Base-by-base conservation (phyloP, 345 rosid species). In the Citrus mangshanensis region DNA sequence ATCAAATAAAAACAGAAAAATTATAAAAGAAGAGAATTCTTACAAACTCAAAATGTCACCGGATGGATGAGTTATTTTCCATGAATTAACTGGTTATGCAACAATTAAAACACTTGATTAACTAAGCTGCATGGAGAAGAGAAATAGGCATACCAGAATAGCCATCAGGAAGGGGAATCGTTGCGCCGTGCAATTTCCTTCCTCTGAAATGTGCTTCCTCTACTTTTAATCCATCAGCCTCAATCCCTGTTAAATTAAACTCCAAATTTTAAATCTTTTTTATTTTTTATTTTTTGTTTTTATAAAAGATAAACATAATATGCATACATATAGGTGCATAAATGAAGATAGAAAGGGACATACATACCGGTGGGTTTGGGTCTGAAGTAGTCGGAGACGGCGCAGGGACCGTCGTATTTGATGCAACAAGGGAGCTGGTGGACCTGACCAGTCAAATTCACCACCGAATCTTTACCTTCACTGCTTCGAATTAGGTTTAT, bases 131-230 rank as follows among this genome's bases (percentile, higher is more conserved):
- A n/a, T 1, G 13, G 9, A 54, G 25, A 35, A 54, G 40, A 30
- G 22, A 46, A 32, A 78, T 19, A 37, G 28, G 27, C 70, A 28
- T 89, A 93, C 98, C 98, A 62, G 93, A 90, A 75, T 89, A 93
- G 68, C 91, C 94, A 72, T 68, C 70, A 35, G 96, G 97, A 67
- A 93, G 82, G 35, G 91, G 81, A 80, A 93, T 22, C 27, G 90
- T 89, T 35, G 90, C 83, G 67, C 99, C 99, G 4, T 82, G 90
- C 86, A 95, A 74, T 81, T 86, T 90, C 85, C 98, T 91, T 72
- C 99, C 98, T 84, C 99, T 87, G 84, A 93, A 95, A 88, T 88
- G 82, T 8, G 96, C 92, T 89, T 95, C 95, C 83, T 93, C 89
- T 3, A 84, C 84, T 61, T 40, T 78, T 55, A 92, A 79, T 63